Evolutionary conservation across 2,329 filamentous ascomycete species (phyloP).

Genomic region (Westerdykella sp.): DNA sequence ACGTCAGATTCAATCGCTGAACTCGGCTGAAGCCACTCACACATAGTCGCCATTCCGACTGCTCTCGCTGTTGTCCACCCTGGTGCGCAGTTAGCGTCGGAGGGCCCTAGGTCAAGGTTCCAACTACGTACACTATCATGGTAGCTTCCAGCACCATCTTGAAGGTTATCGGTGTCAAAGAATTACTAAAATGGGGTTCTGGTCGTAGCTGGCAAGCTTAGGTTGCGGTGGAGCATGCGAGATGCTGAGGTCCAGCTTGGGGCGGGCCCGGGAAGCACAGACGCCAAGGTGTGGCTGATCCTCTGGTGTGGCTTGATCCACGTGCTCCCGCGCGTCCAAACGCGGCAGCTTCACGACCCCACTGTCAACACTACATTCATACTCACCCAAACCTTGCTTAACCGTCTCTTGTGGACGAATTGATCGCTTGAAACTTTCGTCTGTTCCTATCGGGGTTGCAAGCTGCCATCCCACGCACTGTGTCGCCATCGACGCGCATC

Average conservation of each 20-base stretch:
- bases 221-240: constrained; percentile 10
- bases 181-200: not conserved
- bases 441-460: too few relatives aligned
- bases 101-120: not conserved
- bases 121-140: constrained; percentile 72
- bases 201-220: constrained; percentile 4
- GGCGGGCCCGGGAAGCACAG: not conserved
- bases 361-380: too few relatives aligned
- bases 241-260: not conserved
- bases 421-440: too few relatives aligned
- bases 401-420: too few relatives aligned
- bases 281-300: not conserved
- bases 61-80: constrained; percentile 97
- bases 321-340: not conserved
- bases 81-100: constrained; percentile 31
- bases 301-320: not conserved
- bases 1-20: constrained; percentile 28
- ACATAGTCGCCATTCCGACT: constrained; percentile 91
- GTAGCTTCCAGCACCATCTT: constrained; percentile 98
- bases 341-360: not conserved
- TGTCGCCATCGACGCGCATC: not conserved
- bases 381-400: too few relatives aligned
- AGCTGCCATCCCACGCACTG: too few relatives aligned
- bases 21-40: constrained; percentile 34
- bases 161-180: constrained; percentile 29